phyloP scores from a whole-genome alignment of 768 basidiomycete species.

The Termitomyces sp. region DNA sequence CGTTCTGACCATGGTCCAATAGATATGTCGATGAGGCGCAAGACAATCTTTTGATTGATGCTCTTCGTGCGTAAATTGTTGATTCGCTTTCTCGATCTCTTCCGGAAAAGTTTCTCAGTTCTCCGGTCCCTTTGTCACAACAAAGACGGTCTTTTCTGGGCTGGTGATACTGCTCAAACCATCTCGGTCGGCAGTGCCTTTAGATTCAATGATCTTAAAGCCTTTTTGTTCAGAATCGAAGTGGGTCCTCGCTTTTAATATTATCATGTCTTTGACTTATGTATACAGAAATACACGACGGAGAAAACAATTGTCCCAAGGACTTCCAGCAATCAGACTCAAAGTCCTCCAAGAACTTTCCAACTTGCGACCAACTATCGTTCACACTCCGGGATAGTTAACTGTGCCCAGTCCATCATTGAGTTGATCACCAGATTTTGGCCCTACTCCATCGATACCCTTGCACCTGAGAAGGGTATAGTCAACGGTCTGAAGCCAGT shows the following conservation, averaged over 20 bases:
- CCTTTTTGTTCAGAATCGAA: conserved; percentile 59
- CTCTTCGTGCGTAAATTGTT: conserved; percentile 35
- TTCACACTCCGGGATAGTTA: conserved; percentile 70
- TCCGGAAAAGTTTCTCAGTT: conserved; percentile 31
- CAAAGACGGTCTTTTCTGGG: conserved; percentile 67
- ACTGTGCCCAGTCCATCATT: conserved; percentile 60
- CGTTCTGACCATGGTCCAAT: not conserved
- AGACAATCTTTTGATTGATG: conserved; percentile 64
- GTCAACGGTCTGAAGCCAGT: conserved; percentile 50
- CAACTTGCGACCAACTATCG: conserved; percentile 62
- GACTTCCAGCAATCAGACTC: not conserved
- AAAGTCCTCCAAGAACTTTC: conserved; percentile 31
- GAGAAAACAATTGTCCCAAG: conserved; percentile 1
- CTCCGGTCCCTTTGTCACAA: conserved; percentile 58
- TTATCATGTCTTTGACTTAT: not conserved
- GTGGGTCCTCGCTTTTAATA: conserved; percentile 25
- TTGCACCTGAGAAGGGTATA: conserved; percentile 50
- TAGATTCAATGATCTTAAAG: conserved; percentile 64
- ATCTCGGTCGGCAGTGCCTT: conserved; percentile 72
- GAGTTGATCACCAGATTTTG: conserved; percentile 57
- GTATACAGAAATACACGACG: conserved; percentile 4
- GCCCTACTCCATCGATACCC: conserved; percentile 56
- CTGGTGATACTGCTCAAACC: conserved; percentile 76
- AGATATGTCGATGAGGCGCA: conserved; percentile 76
- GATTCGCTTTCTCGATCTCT: not conserved